phyloP scores from a whole-genome alignment of 2,329 filamentous ascomycete species.

The Fusarium nodosum region DNA sequence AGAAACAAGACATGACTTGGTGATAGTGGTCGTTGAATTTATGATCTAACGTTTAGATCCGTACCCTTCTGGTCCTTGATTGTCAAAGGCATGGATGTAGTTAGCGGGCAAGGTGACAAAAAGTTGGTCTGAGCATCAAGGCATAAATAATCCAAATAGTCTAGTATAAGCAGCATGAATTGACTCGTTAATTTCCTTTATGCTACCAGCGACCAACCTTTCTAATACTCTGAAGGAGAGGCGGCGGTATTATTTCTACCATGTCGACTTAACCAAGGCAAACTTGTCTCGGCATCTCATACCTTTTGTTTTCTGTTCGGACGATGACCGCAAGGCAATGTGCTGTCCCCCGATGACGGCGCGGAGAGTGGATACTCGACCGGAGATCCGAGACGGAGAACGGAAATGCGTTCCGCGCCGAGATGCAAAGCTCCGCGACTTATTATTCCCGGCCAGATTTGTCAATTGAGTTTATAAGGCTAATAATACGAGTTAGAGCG shows the following conservation, averaged over 20 bases:
- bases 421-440: conserved; percentile 39
- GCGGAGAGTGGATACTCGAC: conserved; percentile 43
- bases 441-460: conserved; percentile 26
- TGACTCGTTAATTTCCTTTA: not conserved
- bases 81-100: not conserved
- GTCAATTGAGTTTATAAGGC: conserved; percentile 24
- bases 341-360: conserved; percentile 47
- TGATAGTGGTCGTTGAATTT: not conserved
- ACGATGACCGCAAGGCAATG: conserved; percentile 20
- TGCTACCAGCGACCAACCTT: not conserved
- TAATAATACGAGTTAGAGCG: not conserved
- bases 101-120: not conserved
- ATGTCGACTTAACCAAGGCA: not conserved
- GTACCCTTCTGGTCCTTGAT: not conserved
- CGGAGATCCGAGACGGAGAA: conserved; percentile 48
- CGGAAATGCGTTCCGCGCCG: conserved; percentile 49
- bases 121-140: not conserved
- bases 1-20: too few species aligned
- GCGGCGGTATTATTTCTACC: not conserved
- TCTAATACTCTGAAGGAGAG: not conserved
- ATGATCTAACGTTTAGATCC: not conserved
- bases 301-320: conserved; percentile 22
- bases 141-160: not conserved
- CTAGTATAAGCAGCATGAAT: not conserved
- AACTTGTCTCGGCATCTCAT: conserved; percentile 19